phyloP scores from a whole-genome alignment of 2,329 filamentous ascomycete species.

The Ceratocystis destructans region DNA sequence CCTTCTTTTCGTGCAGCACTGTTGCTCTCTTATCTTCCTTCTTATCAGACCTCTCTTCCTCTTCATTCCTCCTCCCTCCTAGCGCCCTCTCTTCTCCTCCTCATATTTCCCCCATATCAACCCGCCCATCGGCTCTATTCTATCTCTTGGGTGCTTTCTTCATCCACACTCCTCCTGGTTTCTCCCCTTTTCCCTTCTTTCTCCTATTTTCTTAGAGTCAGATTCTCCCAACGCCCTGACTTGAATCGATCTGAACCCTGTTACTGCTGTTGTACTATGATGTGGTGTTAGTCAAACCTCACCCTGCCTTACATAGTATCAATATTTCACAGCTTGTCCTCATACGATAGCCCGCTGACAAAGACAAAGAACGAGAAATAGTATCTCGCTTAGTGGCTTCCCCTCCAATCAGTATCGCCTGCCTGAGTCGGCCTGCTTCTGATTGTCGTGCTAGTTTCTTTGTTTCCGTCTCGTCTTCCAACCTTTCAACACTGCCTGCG shows the following conservation, averaged over 20 bases:
- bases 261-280: background rate
- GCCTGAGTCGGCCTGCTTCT: background rate
- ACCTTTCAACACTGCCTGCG: background rate
- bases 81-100: background rate
- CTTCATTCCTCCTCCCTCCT: background rate
- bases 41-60: background rate
- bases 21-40: background rate
- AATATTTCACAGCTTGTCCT: background rate
- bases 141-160: background rate
- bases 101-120: background rate
- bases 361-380: background rate
- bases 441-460: background rate
- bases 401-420: background rate
- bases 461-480: background rate
- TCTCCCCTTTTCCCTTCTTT: background rate
- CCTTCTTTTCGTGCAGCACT: background rate
- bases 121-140: background rate
- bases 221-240: background rate
- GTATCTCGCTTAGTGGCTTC: background rate
- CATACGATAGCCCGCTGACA: background rate
- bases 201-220: background rate
- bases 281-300: conserved; percentile 3
- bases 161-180: background rate
- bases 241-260: background rate
- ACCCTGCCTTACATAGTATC: background rate